Evolutionary conservation across 2,329 filamentous ascomycete genomes (phyloP).

Genomic region (Nakataea oryzae): DNA sequence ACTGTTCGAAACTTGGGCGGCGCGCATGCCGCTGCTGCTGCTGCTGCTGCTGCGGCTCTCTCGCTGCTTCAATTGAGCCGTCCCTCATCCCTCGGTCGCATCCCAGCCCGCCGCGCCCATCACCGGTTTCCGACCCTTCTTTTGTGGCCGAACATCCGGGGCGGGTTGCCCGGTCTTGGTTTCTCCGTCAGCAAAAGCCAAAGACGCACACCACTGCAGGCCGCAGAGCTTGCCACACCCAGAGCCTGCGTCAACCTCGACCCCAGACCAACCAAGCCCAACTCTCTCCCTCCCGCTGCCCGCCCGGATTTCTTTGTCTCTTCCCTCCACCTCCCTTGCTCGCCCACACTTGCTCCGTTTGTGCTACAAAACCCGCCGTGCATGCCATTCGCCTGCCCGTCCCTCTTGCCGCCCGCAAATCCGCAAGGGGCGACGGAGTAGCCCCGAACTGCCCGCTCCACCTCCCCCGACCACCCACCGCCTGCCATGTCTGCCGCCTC

Average conservation of each 20-base stretch:
- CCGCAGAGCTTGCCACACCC: neutral
- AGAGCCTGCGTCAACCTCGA: neutral
- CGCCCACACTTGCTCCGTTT: neutral
- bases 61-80: neutral
- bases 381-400: neutral
- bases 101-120: neutral
- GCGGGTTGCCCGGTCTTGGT: neutral
- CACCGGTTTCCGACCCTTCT: neutral
- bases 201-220: neutral
- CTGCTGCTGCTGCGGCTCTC: neutral
- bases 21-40: neutral
- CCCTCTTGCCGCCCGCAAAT: neutral
- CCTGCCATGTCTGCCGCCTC: constrained; percentile 1
- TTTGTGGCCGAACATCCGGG: neutral
- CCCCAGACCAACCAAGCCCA: neutral
- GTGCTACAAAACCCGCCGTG: neutral
- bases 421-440: neutral
- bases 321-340: neutral
- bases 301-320: neutral
- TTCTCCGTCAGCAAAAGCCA: neutral
- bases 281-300: neutral
- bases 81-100: neutral
- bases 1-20: neutral
- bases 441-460: neutral
- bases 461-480: neutral